phyloP scores from a whole-genome alignment of 2,329 filamentous ascomycete genomes.

The Clarireedia paspali region DNA sequence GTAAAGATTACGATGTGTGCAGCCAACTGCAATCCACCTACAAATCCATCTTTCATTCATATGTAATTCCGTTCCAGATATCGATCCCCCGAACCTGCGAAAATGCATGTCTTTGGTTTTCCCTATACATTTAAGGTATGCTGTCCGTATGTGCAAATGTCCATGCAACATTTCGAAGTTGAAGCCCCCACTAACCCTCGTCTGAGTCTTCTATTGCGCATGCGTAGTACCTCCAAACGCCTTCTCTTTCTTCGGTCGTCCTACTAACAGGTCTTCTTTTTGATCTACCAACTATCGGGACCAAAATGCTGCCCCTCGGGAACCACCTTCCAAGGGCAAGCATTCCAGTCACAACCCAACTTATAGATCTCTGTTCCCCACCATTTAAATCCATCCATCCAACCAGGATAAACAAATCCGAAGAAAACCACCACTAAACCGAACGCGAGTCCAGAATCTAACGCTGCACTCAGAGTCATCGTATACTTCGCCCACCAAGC shows the following conservation, averaged over 20 bases:
- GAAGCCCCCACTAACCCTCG: no score
- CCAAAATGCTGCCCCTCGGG: slow-evolving; percentile 59
- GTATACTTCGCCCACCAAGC: slow-evolving; percentile 90
- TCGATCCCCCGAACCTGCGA: no score
- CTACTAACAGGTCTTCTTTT: not conserved
- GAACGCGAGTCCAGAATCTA: slow-evolving; percentile 77
- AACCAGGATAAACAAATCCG: slow-evolving; percentile 73
- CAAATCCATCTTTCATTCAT: no score
- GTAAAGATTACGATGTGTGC: no score
- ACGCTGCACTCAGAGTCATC: slow-evolving; percentile 76
- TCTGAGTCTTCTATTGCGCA: no score
- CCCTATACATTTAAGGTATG: no score
- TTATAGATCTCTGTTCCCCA: slow-evolving; percentile 87
- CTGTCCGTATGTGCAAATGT: no score
- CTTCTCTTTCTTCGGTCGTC: not conserved
- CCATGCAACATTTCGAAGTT: no score
- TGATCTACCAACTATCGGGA: slow-evolving; percentile 44
- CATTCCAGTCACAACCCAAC: slow-evolving; percentile 77
- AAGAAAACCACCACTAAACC: slow-evolving; percentile 81
- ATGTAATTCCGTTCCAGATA: no score
- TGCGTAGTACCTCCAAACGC: not conserved
- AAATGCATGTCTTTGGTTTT: no score
- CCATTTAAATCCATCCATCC: slow-evolving; percentile 68
- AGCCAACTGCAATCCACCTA: no score
- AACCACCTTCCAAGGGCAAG: slow-evolving; percentile 62